Evolutionary conservation across 1,284 basidiomycete species (phyloP).

Genomic region (Singerocomus rubriflavus): DNA sequence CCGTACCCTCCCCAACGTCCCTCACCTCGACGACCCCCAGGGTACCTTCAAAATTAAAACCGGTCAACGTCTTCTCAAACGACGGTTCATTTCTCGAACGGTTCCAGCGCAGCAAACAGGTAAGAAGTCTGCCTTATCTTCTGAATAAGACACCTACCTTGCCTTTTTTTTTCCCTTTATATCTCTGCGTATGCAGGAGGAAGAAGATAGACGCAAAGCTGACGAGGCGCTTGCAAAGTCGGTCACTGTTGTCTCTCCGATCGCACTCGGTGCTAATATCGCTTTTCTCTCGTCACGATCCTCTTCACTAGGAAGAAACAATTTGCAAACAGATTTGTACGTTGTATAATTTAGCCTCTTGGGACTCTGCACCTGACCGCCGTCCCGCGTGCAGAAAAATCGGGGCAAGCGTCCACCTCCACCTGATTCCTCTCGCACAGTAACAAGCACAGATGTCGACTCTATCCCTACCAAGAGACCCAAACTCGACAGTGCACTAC

Average conservation of each 20-base stretch:
- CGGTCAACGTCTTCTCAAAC: constrained; percentile 55
- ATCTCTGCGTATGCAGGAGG: constrained; percentile 40
- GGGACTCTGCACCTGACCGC: background rate
- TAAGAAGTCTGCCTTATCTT: constrained; percentile 17
- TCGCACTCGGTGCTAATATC: background rate
- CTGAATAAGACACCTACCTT: background rate
- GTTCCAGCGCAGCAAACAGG: constrained; percentile 53
- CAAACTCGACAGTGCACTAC: constrained; percentile 29
- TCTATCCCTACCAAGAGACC: constrained; percentile 38
- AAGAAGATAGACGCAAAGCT: constrained; percentile 54
- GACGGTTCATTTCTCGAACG: constrained; percentile 59
- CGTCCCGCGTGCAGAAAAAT: constrained; percentile 43
- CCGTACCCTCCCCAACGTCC: constrained; percentile 10
- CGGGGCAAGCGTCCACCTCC: constrained; percentile 54
- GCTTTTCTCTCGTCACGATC: background rate
- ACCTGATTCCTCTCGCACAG: constrained; percentile 36
- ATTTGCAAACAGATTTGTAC: constrained; percentile 62
- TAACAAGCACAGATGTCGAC: constrained; percentile 33
- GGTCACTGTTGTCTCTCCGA: background rate
- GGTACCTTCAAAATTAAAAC: constrained; percentile 38
- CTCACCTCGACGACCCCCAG: constrained; percentile 7
- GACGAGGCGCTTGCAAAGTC: constrained; percentile 50
- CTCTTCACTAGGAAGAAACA: constrained; percentile 47
- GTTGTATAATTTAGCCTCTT: constrained; percentile 25
- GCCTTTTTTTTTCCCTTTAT: background rate